Evolutionary conservation across 139 green algal genomes (phyloP).

Genomic region (Pleodorina starrii): DNA sequence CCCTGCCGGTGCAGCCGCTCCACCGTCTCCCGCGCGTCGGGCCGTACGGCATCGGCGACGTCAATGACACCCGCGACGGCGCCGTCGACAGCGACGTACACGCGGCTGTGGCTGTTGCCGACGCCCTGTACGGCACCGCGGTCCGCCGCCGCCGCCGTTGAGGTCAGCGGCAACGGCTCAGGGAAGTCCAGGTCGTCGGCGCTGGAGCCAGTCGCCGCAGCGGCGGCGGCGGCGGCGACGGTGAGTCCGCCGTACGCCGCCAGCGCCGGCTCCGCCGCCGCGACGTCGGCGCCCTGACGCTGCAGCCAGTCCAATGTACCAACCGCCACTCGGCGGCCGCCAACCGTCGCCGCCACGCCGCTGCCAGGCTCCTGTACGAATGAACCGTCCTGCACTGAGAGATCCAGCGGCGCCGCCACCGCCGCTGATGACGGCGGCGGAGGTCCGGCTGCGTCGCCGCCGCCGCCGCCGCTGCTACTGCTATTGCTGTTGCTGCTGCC

Average conservation of each 20-base stretch:
- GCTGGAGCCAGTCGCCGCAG: background rate
- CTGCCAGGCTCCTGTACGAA: slow-evolving; percentile 87
- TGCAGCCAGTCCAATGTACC: slow-evolving; percentile 87
- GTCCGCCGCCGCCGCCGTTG: background rate
- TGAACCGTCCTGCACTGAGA: slow-evolving; percentile 60
- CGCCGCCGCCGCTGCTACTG: slow-evolving; percentile 11
- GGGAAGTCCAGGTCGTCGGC: slow-evolving; percentile 41
- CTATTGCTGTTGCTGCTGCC: slow-evolving; percentile 23
- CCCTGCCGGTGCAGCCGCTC: slow-evolving; percentile 55
- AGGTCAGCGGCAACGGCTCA: background rate
- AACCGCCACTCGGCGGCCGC: slow-evolving; percentile 72
- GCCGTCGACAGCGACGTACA: slow-evolving; percentile 79
- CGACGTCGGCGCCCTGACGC: slow-evolving; percentile 54
- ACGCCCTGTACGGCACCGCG: slow-evolving; percentile 36
- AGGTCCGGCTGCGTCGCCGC: slow-evolving; percentile 41
- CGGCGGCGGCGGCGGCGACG: background rate
- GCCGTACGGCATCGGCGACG: slow-evolving; percentile 75
- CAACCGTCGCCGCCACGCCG: slow-evolving; percentile 78
- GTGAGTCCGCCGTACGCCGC: slow-evolving; percentile 23
- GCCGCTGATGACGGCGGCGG: slow-evolving; percentile 8
- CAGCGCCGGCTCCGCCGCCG: slow-evolving; percentile 11
- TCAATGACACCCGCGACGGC: slow-evolving; percentile 72
- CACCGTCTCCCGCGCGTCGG: slow-evolving; percentile 67
- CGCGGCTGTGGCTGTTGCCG: slow-evolving; percentile 73
- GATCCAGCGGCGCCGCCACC: background rate